Conservation (phyloP, 495 filamentous ascomycete species). For the Lepidopterella palustris region DNA sequence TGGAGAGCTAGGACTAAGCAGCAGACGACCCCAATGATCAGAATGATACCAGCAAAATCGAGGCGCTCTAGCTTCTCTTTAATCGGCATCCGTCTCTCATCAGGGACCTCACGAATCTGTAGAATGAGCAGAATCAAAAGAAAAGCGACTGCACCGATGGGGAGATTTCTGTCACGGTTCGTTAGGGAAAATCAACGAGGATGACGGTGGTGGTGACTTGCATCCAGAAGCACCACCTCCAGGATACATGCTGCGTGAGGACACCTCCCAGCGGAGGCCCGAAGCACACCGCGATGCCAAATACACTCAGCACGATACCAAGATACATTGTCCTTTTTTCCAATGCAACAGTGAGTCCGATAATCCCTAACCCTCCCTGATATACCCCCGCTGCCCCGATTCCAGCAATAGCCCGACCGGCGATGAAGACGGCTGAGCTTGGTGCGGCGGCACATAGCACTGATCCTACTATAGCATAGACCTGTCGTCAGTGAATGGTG, state of each 20-base stretch:
- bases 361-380: slow-evolving; percentile 14
- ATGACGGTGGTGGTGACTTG: not conserved
- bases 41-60: not conserved
- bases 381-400: slow-evolving; percentile 10
- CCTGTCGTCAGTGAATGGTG: not conserved
- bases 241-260: slow-evolving; percentile 24
- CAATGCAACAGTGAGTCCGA: not conserved
- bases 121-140: not conserved
- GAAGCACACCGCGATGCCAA: slow-evolving; percentile 27
- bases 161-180: slow-evolving; percentile 9
- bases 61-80: slow-evolving; percentile 8
- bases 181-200: slow-evolving; percentile 11
- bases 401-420: slow-evolving; percentile 43
- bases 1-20: slow-evolving; percentile 14
- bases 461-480: slow-evolving; percentile 40
- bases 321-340: slow-evolving; percentile 12
- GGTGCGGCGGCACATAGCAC: slow-evolving; percentile 40
- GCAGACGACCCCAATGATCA: not conserved
- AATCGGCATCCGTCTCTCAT: slow-evolving; percentile 12
- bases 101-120: not conserved
- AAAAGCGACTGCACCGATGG: slow-evolving; percentile 25
- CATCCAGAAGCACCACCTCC: slow-evolving; percentile 26
- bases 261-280: slow-evolving; percentile 30
- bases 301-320: slow-evolving; percentile 27
- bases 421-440: slow-evolving; percentile 42